phyloP scores from a whole-genome alignment of 306 rosid species.

The Morella rubra region DNA sequence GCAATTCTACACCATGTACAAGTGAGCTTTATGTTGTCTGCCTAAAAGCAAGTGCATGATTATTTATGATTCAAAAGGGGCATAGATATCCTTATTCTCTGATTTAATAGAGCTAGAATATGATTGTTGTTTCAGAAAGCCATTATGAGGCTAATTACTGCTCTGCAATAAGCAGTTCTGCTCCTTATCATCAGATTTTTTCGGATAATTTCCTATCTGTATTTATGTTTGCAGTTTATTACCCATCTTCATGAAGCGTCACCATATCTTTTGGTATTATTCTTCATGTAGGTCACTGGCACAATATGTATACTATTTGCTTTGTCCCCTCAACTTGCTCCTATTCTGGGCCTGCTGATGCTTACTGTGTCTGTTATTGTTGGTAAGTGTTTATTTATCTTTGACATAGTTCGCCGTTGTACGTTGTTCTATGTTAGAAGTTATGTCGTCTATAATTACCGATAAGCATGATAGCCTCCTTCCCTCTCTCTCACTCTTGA shows the following conservation, averaged over 20 bases:
- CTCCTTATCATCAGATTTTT: slow-evolving; percentile 6
- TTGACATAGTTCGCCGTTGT: slow-evolving; percentile 12
- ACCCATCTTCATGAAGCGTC: slow-evolving; percentile 16
- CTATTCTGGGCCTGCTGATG: slow-evolving; percentile 73
- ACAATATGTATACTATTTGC: slow-evolving; percentile 76
- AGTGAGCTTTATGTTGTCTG: slow-evolving; percentile 87
- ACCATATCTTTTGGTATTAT: slow-evolving; percentile 29
- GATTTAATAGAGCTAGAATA: slow-evolving; percentile 11
- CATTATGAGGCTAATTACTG: slow-evolving; percentile 5
- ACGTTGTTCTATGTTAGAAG: slow-evolving; percentile 15
- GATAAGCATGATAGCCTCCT: not conserved
- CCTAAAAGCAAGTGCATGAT: slow-evolving; percentile 49
- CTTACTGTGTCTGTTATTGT: slow-evolving; percentile 72
- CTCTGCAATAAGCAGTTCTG: slow-evolving; percentile 5
- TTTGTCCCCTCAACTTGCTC: slow-evolving; percentile 92
- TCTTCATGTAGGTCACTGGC: slow-evolving; percentile 66
- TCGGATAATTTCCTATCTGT: slow-evolving; percentile 7
- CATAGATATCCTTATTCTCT: slow-evolving; percentile 25
- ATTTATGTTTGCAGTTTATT: slow-evolving; percentile 28
- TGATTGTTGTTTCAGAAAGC: slow-evolving; percentile 9
- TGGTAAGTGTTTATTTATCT: slow-evolving; percentile 44
- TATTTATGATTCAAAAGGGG: slow-evolving; percentile 29
- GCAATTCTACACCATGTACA: slow-evolving; percentile 88
- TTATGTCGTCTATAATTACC: slow-evolving; percentile 7
- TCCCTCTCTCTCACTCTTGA: too few relatives aligned